Percentiles rank a stretch among this genome's conserved stretches.
Conservation (phyloP, 768 basidiomycete genomes). For the Naganishia antarctica region DNA sequence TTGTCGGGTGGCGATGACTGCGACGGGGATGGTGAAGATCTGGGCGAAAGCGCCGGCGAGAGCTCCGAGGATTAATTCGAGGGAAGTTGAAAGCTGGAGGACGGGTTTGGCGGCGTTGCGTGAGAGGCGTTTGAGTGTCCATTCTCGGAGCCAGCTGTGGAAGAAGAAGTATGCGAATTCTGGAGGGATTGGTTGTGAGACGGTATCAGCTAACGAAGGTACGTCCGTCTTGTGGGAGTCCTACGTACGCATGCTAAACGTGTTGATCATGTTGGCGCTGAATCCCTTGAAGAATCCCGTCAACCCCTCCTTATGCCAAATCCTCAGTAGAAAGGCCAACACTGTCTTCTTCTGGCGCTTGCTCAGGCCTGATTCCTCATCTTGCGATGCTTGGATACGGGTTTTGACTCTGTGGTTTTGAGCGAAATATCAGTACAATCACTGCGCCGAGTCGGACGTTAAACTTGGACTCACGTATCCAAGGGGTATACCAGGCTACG, state of each 20-base stretch:
- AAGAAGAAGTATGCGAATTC: slow-evolving; percentile 99
- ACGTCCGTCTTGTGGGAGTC: not conserved
- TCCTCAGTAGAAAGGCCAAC: slow-evolving; percentile 61
- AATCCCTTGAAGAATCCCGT: slow-evolving; percentile 84
- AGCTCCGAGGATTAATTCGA: slow-evolving; percentile 81
- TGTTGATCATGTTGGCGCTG: slow-evolving; percentile 93
- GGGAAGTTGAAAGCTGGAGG: slow-evolving; percentile 38
- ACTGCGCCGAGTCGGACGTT: not conserved
- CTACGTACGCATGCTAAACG: slow-evolving; percentile 87
- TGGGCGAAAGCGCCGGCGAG: slow-evolving; percentile 89
- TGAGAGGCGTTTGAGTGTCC: slow-evolving; percentile 49
- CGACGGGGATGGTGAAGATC: slow-evolving; percentile 95
- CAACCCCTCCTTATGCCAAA: slow-evolving; percentile 76
- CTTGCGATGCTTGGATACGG: slow-evolving; percentile 70
- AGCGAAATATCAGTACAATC: not conserved
- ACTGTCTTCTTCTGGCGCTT: slow-evolving; percentile 54
- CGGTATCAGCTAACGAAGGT: not conserved
- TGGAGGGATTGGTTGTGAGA: slow-evolving; percentile 43
- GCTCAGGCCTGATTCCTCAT: slow-evolving; percentile 52
- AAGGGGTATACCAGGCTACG: slow-evolving; percentile 90
- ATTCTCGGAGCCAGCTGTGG: slow-evolving; percentile 85
- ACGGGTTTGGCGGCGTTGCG: slow-evolving; percentile 27
- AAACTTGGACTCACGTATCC: slow-evolving; percentile 66
- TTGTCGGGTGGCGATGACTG: slow-evolving; percentile 95
- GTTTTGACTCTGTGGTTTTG: slow-evolving; percentile 71